Base-by-base conservation (phyloP, 768 basidiomycete genomes). In the Lepiota subincarnata region DNA sequence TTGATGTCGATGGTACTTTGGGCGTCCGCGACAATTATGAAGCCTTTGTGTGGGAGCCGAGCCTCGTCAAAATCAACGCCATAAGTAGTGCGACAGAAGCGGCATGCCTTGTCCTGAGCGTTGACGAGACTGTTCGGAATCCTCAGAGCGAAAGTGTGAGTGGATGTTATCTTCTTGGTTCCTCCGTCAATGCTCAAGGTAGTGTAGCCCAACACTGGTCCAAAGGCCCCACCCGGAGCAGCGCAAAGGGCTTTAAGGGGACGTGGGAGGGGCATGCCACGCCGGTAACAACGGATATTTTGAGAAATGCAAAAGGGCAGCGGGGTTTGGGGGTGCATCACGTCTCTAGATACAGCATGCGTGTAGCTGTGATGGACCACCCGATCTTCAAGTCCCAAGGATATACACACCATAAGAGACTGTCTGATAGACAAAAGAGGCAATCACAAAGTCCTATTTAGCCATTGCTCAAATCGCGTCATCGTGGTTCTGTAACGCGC, bases 21-120 rank as follows among this genome's bases (percentile, higher is more conserved):
- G 92, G 93, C 16, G 90, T 98, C 22, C 84, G 92, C 50, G 84
- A 99, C 70, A 99, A 98, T 71, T 86, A 98, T 86, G 92, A 92
- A 48, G 89, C 91, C 41, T 99, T 98, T 64, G 96, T 99, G 6
- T 98, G 97, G 96, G 97, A 98, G 66, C 96, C 97, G 13, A 88
- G 88, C 58, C 76, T 98, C 55, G 91, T 98, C 63, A 99, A 98
- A 74, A 72, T 85, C 42, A 99, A 99, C 64, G 97, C 97, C 19
- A 86, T 99, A 64, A 87, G 84, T 68, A 96, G 95, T 64, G 97
- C 97, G 4, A 79, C 91, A 8, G 97, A 99, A 70, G 97, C 97
- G 8, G 96, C 97, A 10, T 98, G 91, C 70, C 69, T 99, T 67
- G 92, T 98, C 61, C 73, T 99, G 53, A 94, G 91, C 59, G 91